A percentile compares a stretch with the other conserved stretches of the same genome.
These are phyloP conservation scores for Ramaria sp. DNA, from an alignment of 768 basidiomycete genomes.

Conservation along the genomic window DNA sequence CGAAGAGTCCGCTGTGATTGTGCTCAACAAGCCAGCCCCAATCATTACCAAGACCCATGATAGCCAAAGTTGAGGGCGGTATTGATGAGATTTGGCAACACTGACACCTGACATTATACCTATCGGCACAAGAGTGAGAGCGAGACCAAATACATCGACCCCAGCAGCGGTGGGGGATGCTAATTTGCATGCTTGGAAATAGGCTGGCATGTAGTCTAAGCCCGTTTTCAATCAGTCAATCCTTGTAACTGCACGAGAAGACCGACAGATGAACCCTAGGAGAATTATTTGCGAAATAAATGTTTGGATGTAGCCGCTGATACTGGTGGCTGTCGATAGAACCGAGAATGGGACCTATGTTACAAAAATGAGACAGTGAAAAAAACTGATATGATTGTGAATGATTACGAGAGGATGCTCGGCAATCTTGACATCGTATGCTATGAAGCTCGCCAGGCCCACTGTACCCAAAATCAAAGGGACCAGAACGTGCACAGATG, in stretches of 20 bases:
- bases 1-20: no score
- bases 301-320: no score
- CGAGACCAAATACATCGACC: slow-evolving; percentile 23
- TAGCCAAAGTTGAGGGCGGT: no score
- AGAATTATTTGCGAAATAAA: slow-evolving; percentile 16
- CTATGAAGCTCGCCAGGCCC: slow-evolving; percentile 27
- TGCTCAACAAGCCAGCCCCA: no score
- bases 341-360: slow-evolving; percentile 22
- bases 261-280: slow-evolving; percentile 6
- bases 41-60: no score
- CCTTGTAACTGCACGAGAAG: background rate
- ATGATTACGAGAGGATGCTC: slow-evolving; percentile 10
- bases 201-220: no score
- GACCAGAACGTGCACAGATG: slow-evolving; percentile 21
- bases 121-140: no score
- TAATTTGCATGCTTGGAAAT: slow-evolving; percentile 33
- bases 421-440: slow-evolving; percentile 26
- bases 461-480: slow-evolving; percentile 31
- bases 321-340: slow-evolving; percentile 26
- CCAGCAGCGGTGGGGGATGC: slow-evolving; percentile 27
- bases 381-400: background rate
- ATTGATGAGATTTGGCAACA: no score
- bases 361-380: background rate
- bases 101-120: no score
- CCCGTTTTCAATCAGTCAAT: slow-evolving; percentile 13